Base-by-base conservation (phyloP, 1,284 basidiomycete genomes). In the Irpex sp. region DNA sequence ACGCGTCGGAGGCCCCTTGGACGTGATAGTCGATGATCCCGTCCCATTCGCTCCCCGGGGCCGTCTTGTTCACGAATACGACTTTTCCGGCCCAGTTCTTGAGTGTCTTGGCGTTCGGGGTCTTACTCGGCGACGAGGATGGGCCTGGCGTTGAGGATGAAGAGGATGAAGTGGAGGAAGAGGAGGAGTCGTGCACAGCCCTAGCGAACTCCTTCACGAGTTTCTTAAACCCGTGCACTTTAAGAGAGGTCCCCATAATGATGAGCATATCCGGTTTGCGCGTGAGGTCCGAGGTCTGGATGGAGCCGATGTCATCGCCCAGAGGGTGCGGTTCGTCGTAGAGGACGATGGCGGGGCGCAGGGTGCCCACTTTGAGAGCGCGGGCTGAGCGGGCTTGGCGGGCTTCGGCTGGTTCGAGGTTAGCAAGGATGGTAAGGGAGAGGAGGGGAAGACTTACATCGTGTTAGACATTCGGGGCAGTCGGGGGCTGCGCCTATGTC, bases 221-320 rank as follows among this genome's bases (percentile, higher is more conserved):
- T 67, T 89, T 90, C 75, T 94, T 95, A 58, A 97, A 80, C 6
- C 96, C 96, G 68, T 96, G 94, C 7, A 98, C 93, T 72, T 97
- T 96, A 66, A 98, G 83, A 33, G 93, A 95, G 16, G 96, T 98
- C 48, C 96, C 96, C 88, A 97, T 96, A 66, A 98, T 90, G 68
- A 98, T 88, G 49, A 98, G 80, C 76, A 97, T 81, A 70, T 98
- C 96, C 1, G 96, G 96, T 68, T 86, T 87, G 57, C 86, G 85
- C 10, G 77, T 73, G 14, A 94, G 72, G 72, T 96, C 94, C 19
- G 80, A 76, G 1, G 84, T 78, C 65, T 94, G 88, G 12, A 95
- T 87, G 54, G 74, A 73, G 36, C 91, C 93, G 65, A 96, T 95
- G 60, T 93, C 88, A 67, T 94, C 90, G 0, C 93, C 91, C 16